Base-by-base conservation (phyloP, 116 monocot genomes). In the Cymodocea nodosa region DNA sequence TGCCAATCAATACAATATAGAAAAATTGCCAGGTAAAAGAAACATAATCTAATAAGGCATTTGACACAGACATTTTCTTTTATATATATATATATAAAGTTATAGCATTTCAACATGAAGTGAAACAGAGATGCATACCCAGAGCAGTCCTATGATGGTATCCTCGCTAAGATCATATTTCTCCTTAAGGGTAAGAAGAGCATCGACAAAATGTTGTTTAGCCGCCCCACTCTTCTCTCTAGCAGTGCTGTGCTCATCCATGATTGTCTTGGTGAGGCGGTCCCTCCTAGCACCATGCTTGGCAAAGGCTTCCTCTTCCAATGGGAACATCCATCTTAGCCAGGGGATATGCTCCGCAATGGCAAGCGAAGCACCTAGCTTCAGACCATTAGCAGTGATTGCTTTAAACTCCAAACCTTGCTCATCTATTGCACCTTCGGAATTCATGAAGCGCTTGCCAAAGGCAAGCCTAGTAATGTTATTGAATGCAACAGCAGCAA, bases 141-240 rank as follows among this genome's bases (percentile, higher is more conserved):
- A 94, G 36, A 94, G 84, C 14, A 94, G 82, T n/a, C 93, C 93
- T 15, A 89, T 89, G 44, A 94, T 75, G 51, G 86, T 89, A 63
- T 70, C 70, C 4, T 70, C 94, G 34, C 89, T 89, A 34, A 94
- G 86, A 63, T 87, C 80, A 58, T 89, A 87, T 52, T 89, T 63
- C 10, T 82, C 80, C 64, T 79, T 76, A 34, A 97, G 82, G 4
- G 80, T 86, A 39, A 88, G 80, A n/a, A 97, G 75, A 0, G 91
- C 88, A 48, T 91, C 91, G 7, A 97, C 89, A 66, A 94, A 94
- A 67, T 94, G 94, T 48, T 81, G 86, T 51, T 82, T 87, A 0
- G 81, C 75, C 4, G 77, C 67, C 13, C 68, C 81, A 19, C 57
- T 58, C 57, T 68, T 58, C 50, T 84, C 44, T 39, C 85, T 86